phyloP scores from a whole-genome alignment of 1,284 basidiomycete genomes.

The Hemileia vastatrix region DNA sequence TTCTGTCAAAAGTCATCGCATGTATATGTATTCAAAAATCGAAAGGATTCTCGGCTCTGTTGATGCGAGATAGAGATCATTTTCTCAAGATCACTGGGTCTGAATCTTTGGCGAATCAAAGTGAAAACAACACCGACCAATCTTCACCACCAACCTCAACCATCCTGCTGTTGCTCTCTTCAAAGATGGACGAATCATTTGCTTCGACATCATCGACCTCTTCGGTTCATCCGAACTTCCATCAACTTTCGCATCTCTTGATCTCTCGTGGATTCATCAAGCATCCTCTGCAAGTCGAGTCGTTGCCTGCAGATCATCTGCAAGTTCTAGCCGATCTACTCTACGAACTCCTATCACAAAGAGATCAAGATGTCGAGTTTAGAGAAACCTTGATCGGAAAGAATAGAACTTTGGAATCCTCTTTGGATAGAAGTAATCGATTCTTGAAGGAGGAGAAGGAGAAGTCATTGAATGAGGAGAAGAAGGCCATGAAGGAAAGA shows the following conservation, averaged over 20 bases:
- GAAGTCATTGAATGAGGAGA: conserved; percentile 26
- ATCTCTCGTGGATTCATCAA: conserved; percentile 31
- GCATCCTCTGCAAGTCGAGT: conserved; percentile 25
- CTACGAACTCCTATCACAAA: conserved; percentile 32
- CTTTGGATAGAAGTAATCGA: conserved; percentile 27
- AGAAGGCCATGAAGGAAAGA: too few relatives aligned
- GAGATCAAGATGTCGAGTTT: conserved; percentile 33
- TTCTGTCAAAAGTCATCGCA: too few relatives aligned
- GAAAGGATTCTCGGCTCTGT: too few relatives aligned
- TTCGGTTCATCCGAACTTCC: conserved; percentile 26
- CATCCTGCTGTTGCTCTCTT: not conserved
- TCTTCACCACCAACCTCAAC: not conserved
- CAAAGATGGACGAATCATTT: not conserved
- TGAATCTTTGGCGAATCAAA: too few relatives aligned
- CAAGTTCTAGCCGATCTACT: conserved; percentile 28
- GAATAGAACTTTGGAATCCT: conserved; percentile 27
- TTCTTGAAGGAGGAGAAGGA: conserved; percentile 29
- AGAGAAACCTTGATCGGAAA: conserved; percentile 31
- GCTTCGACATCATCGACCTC: not conserved
- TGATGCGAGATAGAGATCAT: too few relatives aligned
- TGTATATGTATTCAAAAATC: too few relatives aligned
- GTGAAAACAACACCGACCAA: not conserved
- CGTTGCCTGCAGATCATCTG: conserved; percentile 23
- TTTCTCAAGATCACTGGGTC: too few relatives aligned
- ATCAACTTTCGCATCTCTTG: conserved; percentile 32